Evolutionary conservation across 768 basidiomycete species (phyloP).

Genomic region (Pleurotus giganteus): DNA sequence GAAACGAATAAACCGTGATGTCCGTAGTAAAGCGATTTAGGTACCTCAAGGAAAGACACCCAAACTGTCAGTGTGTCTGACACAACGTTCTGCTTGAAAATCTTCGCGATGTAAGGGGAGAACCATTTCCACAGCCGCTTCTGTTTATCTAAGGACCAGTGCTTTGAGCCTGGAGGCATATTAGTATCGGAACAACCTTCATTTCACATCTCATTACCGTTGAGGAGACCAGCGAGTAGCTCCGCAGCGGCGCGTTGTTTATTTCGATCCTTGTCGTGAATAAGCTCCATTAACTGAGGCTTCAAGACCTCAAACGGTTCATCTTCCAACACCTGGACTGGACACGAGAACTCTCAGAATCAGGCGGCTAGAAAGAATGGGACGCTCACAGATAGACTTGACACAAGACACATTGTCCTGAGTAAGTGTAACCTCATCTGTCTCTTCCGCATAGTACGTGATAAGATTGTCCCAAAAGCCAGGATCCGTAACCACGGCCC

Average conservation of each 20-base stretch:
- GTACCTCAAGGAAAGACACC: conserved; percentile 77
- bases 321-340: conserved; percentile 79
- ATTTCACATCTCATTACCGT: conserved; percentile 35
- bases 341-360: conserved; percentile 10
- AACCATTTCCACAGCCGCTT: conserved; percentile 79
- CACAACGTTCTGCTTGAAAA: conserved; percentile 71
- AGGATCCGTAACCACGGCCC: conserved; percentile 41
- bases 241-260: conserved; percentile 89
- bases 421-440: conserved; percentile 57
- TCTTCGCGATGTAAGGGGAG: conserved; percentile 57
- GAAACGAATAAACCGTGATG: conserved; percentile 5
- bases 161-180: conserved; percentile 63
- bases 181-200: neutral
- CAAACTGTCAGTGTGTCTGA: conserved; percentile 79
- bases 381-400: conserved; percentile 68
- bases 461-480: conserved; percentile 71
- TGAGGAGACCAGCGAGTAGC: conserved; percentile 70
- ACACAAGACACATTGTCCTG: conserved; percentile 72
- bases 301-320: conserved; percentile 62
- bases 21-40: neutral
- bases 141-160: conserved; percentile 79
- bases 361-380: neutral
- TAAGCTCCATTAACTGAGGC: conserved; percentile 60
- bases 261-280: conserved; percentile 73
- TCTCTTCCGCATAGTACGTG: conserved; percentile 76